Base-by-base conservation (phyloP, 1,284 basidiomycete genomes). In the Nidula niveotomentosa region DNA sequence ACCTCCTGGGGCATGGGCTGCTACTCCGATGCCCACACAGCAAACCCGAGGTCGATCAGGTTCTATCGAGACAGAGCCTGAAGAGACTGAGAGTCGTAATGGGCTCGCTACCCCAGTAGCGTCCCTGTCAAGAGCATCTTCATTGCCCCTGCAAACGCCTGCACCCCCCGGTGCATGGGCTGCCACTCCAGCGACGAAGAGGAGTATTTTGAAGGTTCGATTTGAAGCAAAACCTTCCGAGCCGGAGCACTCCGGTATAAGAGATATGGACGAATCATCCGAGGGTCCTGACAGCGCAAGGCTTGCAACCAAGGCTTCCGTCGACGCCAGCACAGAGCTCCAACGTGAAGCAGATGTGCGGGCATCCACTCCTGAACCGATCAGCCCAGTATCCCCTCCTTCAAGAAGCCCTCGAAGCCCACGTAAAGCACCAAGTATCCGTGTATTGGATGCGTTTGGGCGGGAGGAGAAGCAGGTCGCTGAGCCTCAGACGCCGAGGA, bases 161-260 rank as follows among this genome's bases (percentile, higher is more conserved):
- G 84, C 79, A 4, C 81, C 80, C 6, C 88, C 89, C n/a, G 89
- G 89, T 23, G 86, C 77, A 36, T 90, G 87, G 86, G 59, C 81
- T 48, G 67, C 73, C 6, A 90, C 88, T 15, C 88, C 88, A 8
- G 74, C 68, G 6, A 65, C 72, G 2, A 71, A 74, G 56, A 76
- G 81, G 63, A 88, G 85, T 63, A 68, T 75, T 13, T 60, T 73
- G 51, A 76, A 76, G 57, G 89, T 91, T 51, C 83, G 88, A 41
- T 91, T 91, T 61, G 83, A 90, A 62, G 72, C 79, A 23, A 23
- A 23, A 23, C 23, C 23, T 23, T 23, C 23, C 23, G 23, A 23
- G 23, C 23, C 23, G 4, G 67, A 78, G 45, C 61, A 64, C 12
- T 63, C 66, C 8, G 71, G 75, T 49, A 57, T 61, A 1, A 60